phyloP scores from a whole-genome alignment of 352 stramenopile genomes.

The Phytophthora multivora region DNA sequence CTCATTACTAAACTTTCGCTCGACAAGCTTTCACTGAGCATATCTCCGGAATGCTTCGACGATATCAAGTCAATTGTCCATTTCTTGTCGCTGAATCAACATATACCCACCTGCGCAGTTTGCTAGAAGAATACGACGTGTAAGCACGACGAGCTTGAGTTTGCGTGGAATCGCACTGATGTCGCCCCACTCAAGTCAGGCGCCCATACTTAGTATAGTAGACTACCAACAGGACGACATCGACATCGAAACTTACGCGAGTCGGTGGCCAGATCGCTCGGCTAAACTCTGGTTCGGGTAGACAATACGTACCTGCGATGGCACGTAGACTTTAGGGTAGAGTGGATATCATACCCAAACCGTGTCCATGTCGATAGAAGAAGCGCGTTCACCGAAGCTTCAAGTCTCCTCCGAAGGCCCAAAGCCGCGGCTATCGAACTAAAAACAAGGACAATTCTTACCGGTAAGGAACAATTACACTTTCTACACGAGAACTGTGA shows the following conservation, averaged over 20 bases:
- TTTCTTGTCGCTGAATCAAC: background rate
- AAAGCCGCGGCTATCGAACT: background rate
- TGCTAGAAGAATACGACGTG: conserved; percentile 5
- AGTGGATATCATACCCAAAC: conserved; percentile 4
- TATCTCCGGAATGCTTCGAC: background rate
- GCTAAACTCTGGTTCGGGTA: conserved; percentile 8
- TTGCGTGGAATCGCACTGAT: background rate
- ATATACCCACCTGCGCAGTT: background rate
- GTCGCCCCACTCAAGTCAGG: background rate
- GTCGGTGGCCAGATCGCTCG: conserved; percentile 22
- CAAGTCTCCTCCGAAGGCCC: no score
- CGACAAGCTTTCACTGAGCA: background rate
- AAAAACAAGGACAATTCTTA: background rate
- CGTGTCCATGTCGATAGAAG: conserved; percentile 20
- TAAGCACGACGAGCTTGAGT: conserved; percentile 1
- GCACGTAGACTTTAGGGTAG: background rate
- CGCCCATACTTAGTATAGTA: background rate
- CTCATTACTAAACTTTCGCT: no score
- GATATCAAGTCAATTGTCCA: conserved; percentile 1
- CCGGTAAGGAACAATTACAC: conserved; percentile 12
- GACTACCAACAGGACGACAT: background rate
- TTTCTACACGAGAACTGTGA: background rate
- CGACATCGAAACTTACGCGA: conserved; percentile 25
- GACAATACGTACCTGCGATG: conserved; percentile 7
- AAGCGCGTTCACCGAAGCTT: conserved; percentile 16